Conservation (phyloP, 176 grass and related monocot genomes). For the Neostapfia colusana region DNA sequence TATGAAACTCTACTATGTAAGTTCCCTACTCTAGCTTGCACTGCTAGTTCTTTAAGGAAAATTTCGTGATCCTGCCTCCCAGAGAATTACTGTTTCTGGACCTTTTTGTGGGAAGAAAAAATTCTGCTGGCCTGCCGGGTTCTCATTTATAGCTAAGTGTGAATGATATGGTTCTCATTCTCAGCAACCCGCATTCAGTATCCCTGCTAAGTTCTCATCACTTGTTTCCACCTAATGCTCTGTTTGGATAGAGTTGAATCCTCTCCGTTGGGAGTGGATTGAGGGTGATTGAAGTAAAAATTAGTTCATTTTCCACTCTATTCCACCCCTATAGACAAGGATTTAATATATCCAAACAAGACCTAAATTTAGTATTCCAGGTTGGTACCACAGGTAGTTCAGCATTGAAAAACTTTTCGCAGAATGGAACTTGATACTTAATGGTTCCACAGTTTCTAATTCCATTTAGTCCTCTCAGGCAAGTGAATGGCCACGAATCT, state of each 20-base stretch:
- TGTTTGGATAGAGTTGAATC: no score
- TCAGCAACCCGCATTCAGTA: conserved; percentile 38
- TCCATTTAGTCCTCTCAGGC: background rate
- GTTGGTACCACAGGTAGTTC: conserved; percentile 4
- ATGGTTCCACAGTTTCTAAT: background rate
- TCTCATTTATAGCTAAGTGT: conserved; percentile 53
- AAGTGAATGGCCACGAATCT: conserved; percentile 49
- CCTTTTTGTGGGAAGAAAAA: background rate
- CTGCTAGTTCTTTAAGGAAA: conserved; percentile 25
- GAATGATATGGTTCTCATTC: conserved; percentile 42
- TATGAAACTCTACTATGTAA: conserved; percentile 22
- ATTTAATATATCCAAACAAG: no score
- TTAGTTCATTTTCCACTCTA: no score
- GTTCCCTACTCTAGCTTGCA: conserved; percentile 39
- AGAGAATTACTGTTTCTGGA: conserved; percentile 34
- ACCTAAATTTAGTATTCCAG: no score
- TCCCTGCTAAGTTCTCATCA: conserved; percentile 35
- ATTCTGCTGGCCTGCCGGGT: conserved; percentile 19
- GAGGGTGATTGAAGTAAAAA: no score
- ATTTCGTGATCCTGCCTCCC: conserved; percentile 23
- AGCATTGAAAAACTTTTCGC: conserved; percentile 21
- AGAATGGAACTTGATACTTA: conserved; percentile 22
- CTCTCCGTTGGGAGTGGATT: no score
- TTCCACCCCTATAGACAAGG: no score
- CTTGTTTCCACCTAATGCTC: background rate